Percentiles rank a stretch among this genome's conserved stretches.
phyloP scores from a whole-genome alignment of 768 basidiomycete genomes.

The Kwoniella europaea region DNA sequence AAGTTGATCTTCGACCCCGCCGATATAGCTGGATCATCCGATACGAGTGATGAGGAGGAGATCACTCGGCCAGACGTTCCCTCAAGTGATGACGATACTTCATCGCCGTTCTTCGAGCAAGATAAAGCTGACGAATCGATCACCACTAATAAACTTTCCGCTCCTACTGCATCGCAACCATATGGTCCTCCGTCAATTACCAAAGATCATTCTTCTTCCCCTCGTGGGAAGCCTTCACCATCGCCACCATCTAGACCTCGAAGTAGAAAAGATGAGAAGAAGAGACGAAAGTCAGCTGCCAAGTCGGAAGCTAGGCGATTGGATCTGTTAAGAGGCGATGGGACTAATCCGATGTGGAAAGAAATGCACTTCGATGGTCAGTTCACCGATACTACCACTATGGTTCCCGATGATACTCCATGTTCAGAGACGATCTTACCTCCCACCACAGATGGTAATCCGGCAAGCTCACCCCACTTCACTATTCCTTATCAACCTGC shows the following conservation, averaged over 20 bases:
- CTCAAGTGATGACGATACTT: conserved; percentile 16
- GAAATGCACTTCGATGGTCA: conserved; percentile 7
- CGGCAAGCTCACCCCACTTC: not conserved
- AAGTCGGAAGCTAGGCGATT: conserved; percentile 46
- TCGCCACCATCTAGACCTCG: not conserved
- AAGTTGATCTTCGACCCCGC: conserved; percentile 20
- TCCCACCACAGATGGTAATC: not conserved
- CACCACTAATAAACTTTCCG: no score
- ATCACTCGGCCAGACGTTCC: not conserved
- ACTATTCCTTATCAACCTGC: conserved; percentile 34
- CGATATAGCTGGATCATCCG: not conserved
- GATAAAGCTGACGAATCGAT: conserved; percentile 2
- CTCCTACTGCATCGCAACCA: no score
- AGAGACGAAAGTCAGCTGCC: conserved; percentile 30
- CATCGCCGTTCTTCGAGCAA: conserved; percentile 31
- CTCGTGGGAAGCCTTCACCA: not conserved
- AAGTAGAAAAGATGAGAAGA: conserved; percentile 27
- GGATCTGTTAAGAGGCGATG: conserved; percentile 52
- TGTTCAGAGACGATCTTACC: no score
- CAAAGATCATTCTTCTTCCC: not conserved
- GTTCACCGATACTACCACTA: not conserved
- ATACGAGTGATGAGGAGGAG: not conserved
- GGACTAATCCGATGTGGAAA: conserved; percentile 38
- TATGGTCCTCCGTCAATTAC: not conserved
- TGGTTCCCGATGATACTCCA: no score